Base-by-base conservation (phyloP, 2,329 filamentous ascomycete genomes). In the Fusarium sp. region DNA sequence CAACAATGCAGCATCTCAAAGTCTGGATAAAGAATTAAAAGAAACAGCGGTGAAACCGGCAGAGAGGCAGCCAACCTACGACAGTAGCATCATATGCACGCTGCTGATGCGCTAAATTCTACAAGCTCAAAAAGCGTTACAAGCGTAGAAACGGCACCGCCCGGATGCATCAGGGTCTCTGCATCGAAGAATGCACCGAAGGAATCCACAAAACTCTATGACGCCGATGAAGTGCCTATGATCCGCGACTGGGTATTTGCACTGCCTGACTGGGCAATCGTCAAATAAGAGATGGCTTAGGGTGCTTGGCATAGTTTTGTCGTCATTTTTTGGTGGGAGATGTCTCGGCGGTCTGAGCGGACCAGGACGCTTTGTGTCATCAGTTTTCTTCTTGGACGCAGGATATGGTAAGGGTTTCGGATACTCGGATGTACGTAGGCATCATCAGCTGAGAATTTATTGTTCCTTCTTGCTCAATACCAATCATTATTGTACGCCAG, bases 161-260 rank as follows among this genome's bases (percentile, higher is more conserved):
- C 60, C 42, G 44, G 35, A 33, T 62, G 31, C 29, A 20, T 36
- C 22, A n/a, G 22, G 39, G 22, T 54, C 29, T 67, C 44, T 62
- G 46, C 62, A 67, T n/a, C 36, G 63, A 68, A 67, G 55, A 62
- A 62, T 68, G 63, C 47, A 54, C 29, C 42, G 63, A 68, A 62
- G 41, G 27, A 35, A 49, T 47, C 18, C 36, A 27, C 41, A 25
- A 42, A 54, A 53, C 56, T 62, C 63, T 62, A 68, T 62, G 47
- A 54, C 63, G 65, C 53, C 29, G 18, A 38, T 36, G 12, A 22
- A 29, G 27, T 20, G 18, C 35, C 10, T 8, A 22, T 44, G 31
- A 38, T 57, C 31, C 35, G 20, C 25, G 8, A 13, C 39, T 36
- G 22, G 47, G 29, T 14, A 25, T 20, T 8, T 56, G 14, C 5